A percentile compares a stretch with the other conserved stretches of the same genome.
phyloP scores from a whole-genome alignment of 805 yeast genomes.

The Candida hungchunana region DNA sequence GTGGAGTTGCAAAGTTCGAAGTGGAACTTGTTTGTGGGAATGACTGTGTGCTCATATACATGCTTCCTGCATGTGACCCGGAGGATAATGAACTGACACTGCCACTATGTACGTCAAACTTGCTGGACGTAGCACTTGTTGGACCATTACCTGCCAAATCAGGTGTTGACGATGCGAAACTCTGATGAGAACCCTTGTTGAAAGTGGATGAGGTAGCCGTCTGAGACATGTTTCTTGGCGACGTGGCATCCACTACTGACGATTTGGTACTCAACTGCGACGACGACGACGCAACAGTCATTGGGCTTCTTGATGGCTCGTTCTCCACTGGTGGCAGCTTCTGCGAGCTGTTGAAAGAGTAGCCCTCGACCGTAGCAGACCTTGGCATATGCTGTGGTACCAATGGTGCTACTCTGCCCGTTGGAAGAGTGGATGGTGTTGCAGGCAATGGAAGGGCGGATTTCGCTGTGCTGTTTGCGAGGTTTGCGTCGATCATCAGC shows the following conservation, averaged over 20 bases:
- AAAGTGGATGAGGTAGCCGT: conserved; percentile 8
- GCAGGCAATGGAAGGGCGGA: not conserved
- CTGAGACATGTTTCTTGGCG: too few species aligned
- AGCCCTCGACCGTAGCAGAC: too few species aligned
- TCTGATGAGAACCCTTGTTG: not conserved
- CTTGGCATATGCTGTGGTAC: too few species aligned
- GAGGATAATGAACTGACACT: not conserved
- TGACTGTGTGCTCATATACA: conserved; percentile 14
- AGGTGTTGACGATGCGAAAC: conserved; percentile 1
- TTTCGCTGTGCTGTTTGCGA: conserved; percentile 10
- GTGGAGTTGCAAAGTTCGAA: too few species aligned
- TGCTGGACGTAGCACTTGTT: conserved; percentile 4
- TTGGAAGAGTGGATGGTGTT: too few species aligned
- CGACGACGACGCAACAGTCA: too few species aligned
- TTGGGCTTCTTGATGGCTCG: too few species aligned
- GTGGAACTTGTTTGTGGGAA: conserved; percentile 4
- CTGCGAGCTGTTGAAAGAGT: conserved; percentile 6
- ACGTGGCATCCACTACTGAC: not conserved
- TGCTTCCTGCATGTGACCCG: conserved; percentile 5
- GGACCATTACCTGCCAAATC: not conserved
- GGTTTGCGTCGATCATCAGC: conserved; percentile 14
- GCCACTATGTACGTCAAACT: conserved; percentile 1
- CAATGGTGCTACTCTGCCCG: too few species aligned
- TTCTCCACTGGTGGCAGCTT: conserved; percentile 2
- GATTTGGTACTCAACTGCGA: not conserved